Evolutionary conservation across 345 rosid genomes (phyloP).

Genomic region (Bruguiera parviflora): DNA sequence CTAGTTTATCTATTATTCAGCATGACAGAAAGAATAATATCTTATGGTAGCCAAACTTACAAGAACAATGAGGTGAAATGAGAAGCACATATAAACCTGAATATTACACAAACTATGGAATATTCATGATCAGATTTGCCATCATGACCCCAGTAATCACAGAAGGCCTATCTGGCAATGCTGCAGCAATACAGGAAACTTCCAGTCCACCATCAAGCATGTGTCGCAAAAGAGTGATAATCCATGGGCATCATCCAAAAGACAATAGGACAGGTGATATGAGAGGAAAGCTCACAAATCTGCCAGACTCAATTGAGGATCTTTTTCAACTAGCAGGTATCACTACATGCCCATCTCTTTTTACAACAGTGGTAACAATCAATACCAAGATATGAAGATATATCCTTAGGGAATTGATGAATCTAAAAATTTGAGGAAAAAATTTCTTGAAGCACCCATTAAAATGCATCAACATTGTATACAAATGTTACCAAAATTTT

Average conservation of each 20-base stretch:
- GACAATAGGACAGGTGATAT: constrained; percentile 30
- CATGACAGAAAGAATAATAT: neutral
- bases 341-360: neutral
- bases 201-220: constrained; percentile 25
- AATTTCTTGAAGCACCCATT: no score
- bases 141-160: neutral
- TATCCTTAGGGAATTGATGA: no score
- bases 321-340: constrained; percentile 78
- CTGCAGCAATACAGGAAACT: constrained; percentile 40
- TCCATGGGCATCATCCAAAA: constrained; percentile 66
- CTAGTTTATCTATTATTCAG: neutral
- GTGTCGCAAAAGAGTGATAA: constrained; percentile 54
- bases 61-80: neutral
- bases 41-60: neutral
- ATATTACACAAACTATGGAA: neutral
- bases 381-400: neutral
- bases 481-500: no score
- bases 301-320: constrained; percentile 63
- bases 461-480: no score
- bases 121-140: no score
- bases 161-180: constrained; percentile 1
- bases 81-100: neutral
- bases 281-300: constrained; percentile 59
- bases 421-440: no score
- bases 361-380: neutral